A percentile compares a stretch with the other conserved stretches of the same genome.
Evolutionary conservation across 2,329 filamentous ascomycete species (phyloP).

Genomic region (Xylariaceae sp.): DNA sequence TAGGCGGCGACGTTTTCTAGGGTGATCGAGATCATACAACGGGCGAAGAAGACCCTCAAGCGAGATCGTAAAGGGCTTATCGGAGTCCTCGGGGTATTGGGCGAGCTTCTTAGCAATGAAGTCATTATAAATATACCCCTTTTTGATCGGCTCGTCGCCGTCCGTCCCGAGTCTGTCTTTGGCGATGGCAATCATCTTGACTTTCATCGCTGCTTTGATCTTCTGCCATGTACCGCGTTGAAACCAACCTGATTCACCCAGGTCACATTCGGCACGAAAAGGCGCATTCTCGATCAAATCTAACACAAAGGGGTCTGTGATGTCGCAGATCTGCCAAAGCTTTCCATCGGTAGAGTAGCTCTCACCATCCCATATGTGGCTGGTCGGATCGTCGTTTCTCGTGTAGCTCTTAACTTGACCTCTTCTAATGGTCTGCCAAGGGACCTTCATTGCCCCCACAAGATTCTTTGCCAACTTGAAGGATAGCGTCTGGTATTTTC

Average conservation of each 20-base stretch:
- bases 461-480: constrained; percentile 64
- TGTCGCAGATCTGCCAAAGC: constrained; percentile 91
- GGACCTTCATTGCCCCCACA: constrained; percentile 41
- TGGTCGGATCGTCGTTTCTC: constrained; percentile 39
- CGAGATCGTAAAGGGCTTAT: constrained; percentile 24
- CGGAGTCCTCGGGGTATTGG: constrained; percentile 27
- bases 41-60: constrained; percentile 29
- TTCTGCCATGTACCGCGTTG: constrained; percentile 77
- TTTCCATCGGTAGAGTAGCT: constrained; percentile 73
- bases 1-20: constrained; percentile 17
- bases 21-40: constrained; percentile 26
- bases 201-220: constrained; percentile 79
- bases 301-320: constrained; percentile 71
- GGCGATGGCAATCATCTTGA: constrained; percentile 68
- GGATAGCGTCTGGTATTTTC: constrained; percentile 82
- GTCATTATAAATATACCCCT: constrained; percentile 38
- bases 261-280: constrained; percentile 54
- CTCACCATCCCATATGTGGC: constrained; percentile 79
- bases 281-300: constrained; percentile 60
- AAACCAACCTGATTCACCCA: constrained; percentile 72
- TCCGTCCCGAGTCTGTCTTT: constrained; percentile 48
- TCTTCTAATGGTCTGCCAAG: constrained; percentile 47
- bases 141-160: constrained; percentile 33
- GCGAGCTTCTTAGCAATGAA: constrained; percentile 33
- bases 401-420: constrained; percentile 37